These are phyloP conservation scores for Colletotrichum brevisporum DNA, from an alignment of 2,329 filamentous ascomycete genomes.

Conservation along the genomic window DNA sequence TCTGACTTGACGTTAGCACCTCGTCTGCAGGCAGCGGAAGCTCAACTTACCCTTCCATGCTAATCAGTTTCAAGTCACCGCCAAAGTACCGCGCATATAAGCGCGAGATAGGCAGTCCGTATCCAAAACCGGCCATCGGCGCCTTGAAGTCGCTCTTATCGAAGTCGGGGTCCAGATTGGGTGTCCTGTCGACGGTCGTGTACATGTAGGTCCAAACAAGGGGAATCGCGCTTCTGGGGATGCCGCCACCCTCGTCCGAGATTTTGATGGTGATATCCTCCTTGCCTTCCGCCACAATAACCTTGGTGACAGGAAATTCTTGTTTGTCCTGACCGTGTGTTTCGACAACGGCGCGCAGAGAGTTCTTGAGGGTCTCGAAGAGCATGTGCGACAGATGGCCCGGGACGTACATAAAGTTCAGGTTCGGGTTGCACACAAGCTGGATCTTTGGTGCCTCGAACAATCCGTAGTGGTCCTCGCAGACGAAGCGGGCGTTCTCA, in stretches of 20 bases:
- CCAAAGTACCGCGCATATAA: slow-evolving; percentile 98
- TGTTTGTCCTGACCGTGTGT: slow-evolving; percentile 95
- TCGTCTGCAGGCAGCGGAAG: not conserved
- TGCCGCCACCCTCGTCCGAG: slow-evolving; percentile 95
- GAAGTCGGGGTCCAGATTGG: slow-evolving; percentile 95
- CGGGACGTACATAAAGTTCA: slow-evolving; percentile 99
- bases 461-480: slow-evolving; percentile 97
- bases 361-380: slow-evolving; percentile 99
- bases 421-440: slow-evolving; percentile 92
- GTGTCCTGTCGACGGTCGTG: slow-evolving; percentile 96
- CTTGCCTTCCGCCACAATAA: slow-evolving; percentile 96
- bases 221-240: slow-evolving; percentile 91
- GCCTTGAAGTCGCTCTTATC: slow-evolving; percentile 99
- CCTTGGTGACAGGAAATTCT: slow-evolving; percentile 95
- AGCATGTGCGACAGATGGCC: slow-evolving; percentile 99
- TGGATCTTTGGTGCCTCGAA: slow-evolving; percentile 98
- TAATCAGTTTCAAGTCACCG: slow-evolving; percentile 96
- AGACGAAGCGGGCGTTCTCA: slow-evolving; percentile 98
- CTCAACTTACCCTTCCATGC: slow-evolving; percentile 92
- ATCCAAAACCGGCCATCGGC: slow-evolving; percentile 99
- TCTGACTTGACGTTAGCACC: slow-evolving; percentile 60
- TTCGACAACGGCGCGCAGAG: slow-evolving; percentile 95
- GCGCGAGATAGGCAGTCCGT: slow-evolving; percentile 92
- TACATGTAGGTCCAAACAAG: slow-evolving; percentile 99
- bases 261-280: slow-evolving; percentile 99